Conservation (phyloP, 1,284 basidiomycete genomes). For the Lentinula novae-zelandiae region DNA sequence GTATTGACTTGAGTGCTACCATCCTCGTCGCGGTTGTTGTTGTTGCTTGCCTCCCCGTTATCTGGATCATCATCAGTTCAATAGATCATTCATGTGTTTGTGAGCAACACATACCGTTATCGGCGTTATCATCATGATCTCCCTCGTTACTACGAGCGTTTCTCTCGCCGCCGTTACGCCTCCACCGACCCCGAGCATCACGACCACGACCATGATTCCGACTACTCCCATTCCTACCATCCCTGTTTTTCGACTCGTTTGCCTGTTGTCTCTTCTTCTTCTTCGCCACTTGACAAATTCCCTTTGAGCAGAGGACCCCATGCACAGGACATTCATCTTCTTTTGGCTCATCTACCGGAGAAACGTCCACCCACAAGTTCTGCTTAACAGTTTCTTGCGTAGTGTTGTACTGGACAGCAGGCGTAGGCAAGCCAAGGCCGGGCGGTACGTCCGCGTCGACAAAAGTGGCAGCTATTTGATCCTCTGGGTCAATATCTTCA, state of each 20-base stretch:
- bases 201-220: no score
- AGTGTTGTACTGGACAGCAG: not conserved
- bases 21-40: not conserved
- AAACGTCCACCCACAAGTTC: slow-evolving; percentile 5
- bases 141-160: not conserved
- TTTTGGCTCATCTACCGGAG: not conserved
- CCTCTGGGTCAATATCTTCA: not conserved
- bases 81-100: no score
- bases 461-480: not conserved
- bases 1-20: no score
- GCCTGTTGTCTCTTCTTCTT: not conserved
- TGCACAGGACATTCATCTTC: slow-evolving; percentile 2
- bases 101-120: not conserved
- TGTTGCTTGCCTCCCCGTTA: not conserved
- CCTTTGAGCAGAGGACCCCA: slow-evolving; percentile 4
- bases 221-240: not conserved
- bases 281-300: not conserved
- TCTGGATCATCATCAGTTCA: no score
- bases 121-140: not conserved
- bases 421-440: not conserved
- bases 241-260: not conserved
- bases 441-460: not conserved
- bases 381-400: not conserved
- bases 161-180: not conserved
- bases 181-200: not conserved